Percentiles rank a stretch among this genome's conserved stretches.
Evolutionary conservation across 345 rosid species (phyloP).

Genomic region (Dimocarpus longan): DNA sequence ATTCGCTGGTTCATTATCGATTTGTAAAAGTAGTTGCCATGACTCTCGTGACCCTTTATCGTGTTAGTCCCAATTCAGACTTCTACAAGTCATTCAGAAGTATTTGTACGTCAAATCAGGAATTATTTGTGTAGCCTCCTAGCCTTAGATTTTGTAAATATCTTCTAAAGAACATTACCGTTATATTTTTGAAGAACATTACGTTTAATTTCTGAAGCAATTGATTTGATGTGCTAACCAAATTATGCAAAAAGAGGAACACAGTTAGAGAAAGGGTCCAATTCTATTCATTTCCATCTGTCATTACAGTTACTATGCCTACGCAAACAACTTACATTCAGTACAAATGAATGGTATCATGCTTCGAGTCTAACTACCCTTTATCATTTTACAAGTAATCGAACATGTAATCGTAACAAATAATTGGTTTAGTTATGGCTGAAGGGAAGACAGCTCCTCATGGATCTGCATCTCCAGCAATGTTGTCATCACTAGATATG

Average conservation of each 20-base stretch:
- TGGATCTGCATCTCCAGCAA: conserved; percentile 38
- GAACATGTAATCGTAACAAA: neutral
- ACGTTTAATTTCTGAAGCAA: too few species aligned
- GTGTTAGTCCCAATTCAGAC: neutral
- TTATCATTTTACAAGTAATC: conserved; percentile 19
- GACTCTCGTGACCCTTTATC: neutral
- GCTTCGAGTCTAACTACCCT: conserved; percentile 19
- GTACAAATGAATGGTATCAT: conserved; percentile 14
- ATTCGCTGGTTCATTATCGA: neutral
- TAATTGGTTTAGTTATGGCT: neutral
- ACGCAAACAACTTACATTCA: neutral
- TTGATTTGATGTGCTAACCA: too few species aligned
- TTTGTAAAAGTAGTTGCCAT: neutral
- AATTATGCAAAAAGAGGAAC: neutral
- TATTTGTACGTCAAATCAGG: neutral
- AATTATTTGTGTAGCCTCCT: neutral
- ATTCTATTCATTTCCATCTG: conserved; percentile 9
- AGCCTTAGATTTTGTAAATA: neutral
- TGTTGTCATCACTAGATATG: conserved; percentile 33
- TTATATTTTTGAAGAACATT: neutral
- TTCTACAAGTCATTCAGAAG: neutral
- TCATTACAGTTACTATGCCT: conserved; percentile 6
- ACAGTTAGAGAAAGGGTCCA: neutral
- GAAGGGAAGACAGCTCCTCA: conserved; percentile 6
- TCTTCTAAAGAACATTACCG: neutral